Evolutionary conservation across 192 early-diverging fungal species (phyloP).

Genomic region (Backusella liffmaniae): DNA sequence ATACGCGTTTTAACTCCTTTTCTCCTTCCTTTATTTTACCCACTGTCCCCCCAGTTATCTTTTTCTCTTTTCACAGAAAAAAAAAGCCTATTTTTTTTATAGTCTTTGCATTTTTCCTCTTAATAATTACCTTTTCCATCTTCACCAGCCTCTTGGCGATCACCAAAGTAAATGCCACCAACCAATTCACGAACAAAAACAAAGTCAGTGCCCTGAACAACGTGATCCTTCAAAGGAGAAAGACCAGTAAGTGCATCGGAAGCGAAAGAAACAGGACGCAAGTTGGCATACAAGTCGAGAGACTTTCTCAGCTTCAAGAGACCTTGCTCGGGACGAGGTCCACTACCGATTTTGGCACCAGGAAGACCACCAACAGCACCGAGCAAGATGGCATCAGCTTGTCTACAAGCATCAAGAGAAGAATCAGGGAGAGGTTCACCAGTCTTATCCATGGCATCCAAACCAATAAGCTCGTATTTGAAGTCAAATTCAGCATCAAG

Average conservation of each 20-base stretch:
- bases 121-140: slow-evolving; percentile 66
- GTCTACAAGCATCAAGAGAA: slow-evolving; percentile 79
- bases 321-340: slow-evolving; percentile 93
- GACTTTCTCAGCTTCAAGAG: slow-evolving; percentile 89
- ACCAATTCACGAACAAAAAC: slow-evolving; percentile 94
- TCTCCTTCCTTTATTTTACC: neutral
- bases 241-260: slow-evolving; percentile 74
- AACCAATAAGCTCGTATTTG: slow-evolving; percentile 83
- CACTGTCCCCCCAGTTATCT: neutral
- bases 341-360: slow-evolving; percentile 62
- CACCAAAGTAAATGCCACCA: slow-evolving; percentile 98
- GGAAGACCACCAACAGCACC: slow-evolving; percentile 95
- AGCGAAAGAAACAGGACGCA: slow-evolving; percentile 93
- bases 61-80: neutral
- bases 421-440: slow-evolving; percentile 74
- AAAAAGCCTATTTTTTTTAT: neutral
- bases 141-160: slow-evolving; percentile 80
- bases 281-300: slow-evolving; percentile 94
- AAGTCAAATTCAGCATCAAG: slow-evolving; percentile 68
- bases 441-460: slow-evolving; percentile 86
- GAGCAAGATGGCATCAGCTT: slow-evolving; percentile 88
- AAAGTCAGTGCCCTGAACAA: slow-evolving; percentile 90
- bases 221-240: slow-evolving; percentile 89
- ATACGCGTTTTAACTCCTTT: slow-evolving; percentile 11
- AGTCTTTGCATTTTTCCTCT: neutral